phyloP scores from a whole-genome alignment of 148 eudicot genomes.

The Cornus kousa region DNA sequence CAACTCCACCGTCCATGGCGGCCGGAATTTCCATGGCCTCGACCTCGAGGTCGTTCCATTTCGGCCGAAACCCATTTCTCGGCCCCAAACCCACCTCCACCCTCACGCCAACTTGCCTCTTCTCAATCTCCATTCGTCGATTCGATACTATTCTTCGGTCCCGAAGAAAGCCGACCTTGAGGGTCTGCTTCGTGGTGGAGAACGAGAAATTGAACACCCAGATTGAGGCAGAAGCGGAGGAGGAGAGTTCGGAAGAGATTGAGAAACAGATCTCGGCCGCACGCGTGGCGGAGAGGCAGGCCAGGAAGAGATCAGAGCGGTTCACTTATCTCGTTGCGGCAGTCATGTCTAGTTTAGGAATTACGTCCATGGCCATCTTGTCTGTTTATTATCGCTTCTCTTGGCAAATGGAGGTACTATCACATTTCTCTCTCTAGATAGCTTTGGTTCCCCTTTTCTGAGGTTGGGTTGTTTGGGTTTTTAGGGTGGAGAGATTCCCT shows the following conservation, averaged over 20 bases:
- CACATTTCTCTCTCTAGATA: not conserved
- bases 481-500: conserved; percentile 89
- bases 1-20: conserved; percentile 35
- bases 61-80: conserved; percentile 18
- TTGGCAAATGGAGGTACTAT: conserved; percentile 92
- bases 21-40: conserved; percentile 23
- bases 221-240: not conserved
- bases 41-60: conserved; percentile 12
- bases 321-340: conserved; percentile 85
- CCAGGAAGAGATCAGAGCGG: conserved; percentile 80
- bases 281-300: conserved; percentile 48
- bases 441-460: not conserved
- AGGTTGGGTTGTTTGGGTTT: conserved; percentile 7
- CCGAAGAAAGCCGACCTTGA: conserved; percentile 9
- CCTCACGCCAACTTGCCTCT: conserved; percentile 24
- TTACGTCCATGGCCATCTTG: conserved; percentile 80
- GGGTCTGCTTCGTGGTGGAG: conserved; percentile 52
- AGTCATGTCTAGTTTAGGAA: conserved; percentile 82
- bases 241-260: conserved; percentile 8
- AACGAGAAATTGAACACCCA: conserved; percentile 20
- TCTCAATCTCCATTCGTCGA: conserved; percentile 17
- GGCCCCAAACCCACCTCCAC: conserved; percentile 23
- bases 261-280: conserved; percentile 32
- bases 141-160: conserved; percentile 12
- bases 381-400: conserved; percentile 84